Base-by-base conservation (phyloP, 306 rosid species). In the Macrotyloma uniflorum region DNA sequence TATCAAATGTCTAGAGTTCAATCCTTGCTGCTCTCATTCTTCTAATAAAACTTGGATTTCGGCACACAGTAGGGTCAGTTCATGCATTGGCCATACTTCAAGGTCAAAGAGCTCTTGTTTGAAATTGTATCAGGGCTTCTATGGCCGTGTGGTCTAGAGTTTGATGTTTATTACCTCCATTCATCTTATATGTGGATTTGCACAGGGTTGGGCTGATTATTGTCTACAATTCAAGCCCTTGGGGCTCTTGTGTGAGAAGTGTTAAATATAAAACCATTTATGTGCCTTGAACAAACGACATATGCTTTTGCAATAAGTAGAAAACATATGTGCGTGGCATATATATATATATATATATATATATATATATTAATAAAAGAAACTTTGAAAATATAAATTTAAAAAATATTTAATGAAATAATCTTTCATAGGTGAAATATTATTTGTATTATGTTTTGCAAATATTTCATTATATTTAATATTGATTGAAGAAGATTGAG, bases 61-160 rank as follows among this genome's bases (percentile, higher is more conserved):
- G 42, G 69, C 55, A 40, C 9, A 58, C n/a, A 20, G 28, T 58
- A 57, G 55, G 15, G 45, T 58, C 6, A 4, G 30, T 28, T 14
- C 59, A 6, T 73, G 55, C 68, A n/a, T n/a, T n/a, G n/a, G n/a
- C 26, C 54, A 73, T 12, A 42, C 40, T 15, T 73, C 53, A 38
- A 55, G 26, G 67, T 14, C 24, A 22, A 72, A 59, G 18, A 26
- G 68, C 10, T 38, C n/a, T 54, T 55, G 67, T 22, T 18, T 35
- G 51, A 66, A 2, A 20, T 42, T 50, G 35, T 13, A 42, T 66
- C 0, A 12, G 20, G 38, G 6, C 53, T 40, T 66, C 28, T 12
- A 40, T 2, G 53, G 16, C 18, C 2, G 6, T 66, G 72, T 66
- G 47, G 35, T 42, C 72, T 66, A 40, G 53, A 40, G 28, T 36